Evolutionary conservation across 768 basidiomycete species (phyloP).

Genomic region (Suillus sp.): DNA sequence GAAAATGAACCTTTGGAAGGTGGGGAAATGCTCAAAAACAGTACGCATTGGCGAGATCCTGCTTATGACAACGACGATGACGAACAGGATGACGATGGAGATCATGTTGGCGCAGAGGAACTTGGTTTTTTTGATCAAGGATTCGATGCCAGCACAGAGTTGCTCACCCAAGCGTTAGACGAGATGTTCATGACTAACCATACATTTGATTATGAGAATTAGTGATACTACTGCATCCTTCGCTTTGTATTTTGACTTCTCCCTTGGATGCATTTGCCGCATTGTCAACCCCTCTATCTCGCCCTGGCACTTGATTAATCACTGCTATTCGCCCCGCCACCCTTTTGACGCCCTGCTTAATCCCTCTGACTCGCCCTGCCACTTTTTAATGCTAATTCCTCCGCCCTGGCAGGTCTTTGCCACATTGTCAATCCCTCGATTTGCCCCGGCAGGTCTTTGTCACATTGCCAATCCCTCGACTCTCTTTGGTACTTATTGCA

Average conservation of each 20-base stretch:
- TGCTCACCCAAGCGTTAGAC: no score
- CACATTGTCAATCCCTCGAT: not conserved
- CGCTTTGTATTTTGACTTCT: not conserved
- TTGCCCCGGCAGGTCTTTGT: not conserved
- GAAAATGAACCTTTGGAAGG: no score
- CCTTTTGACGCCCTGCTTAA: rapidly evolving
- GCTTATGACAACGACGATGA: no score
- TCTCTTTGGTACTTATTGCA: not conserved
- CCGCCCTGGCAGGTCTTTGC: not conserved
- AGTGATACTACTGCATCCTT: not conserved
- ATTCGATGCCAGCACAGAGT: no score
- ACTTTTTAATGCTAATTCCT: no score
- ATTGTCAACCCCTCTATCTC: not conserved
- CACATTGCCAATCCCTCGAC: not conserved
- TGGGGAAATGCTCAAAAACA: no score
- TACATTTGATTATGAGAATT: no score
- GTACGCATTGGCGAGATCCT: no score
- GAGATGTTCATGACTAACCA: no score
- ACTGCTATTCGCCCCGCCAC: not conserved
- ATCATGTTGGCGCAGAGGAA: no score
- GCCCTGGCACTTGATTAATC: not conserved
- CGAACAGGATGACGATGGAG: no score
- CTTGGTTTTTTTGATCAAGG: no score
- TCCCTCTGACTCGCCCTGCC: not conserved
- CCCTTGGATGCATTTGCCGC: not conserved